phyloP scores from a whole-genome alignment of 805 yeast species.

The Saccharomyces cerevisiae region DNA sequence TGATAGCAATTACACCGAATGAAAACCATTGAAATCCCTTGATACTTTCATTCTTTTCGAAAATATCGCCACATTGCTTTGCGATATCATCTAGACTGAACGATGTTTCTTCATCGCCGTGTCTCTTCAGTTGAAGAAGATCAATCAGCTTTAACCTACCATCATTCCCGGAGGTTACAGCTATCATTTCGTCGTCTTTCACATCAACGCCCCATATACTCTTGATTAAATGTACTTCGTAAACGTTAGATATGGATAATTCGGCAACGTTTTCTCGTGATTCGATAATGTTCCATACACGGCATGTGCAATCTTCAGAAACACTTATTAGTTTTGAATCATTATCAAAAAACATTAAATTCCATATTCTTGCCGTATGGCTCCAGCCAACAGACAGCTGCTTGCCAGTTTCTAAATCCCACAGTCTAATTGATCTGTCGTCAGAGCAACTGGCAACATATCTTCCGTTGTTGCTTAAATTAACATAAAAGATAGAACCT shows the following conservation, averaged over 20 bases:
- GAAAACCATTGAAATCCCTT: conserved; percentile 50
- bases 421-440: conserved; percentile 78
- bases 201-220: conserved; percentile 79
- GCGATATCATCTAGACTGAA: conserved; percentile 32
- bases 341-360: conserved; percentile 46
- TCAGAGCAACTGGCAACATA: conserved; percentile 79
- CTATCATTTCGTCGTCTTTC: conserved; percentile 36
- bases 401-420: conserved; percentile 52
- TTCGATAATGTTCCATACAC: conserved; percentile 56
- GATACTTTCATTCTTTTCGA: conserved; percentile 45
- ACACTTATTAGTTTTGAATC: conserved; percentile 46
- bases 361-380: conserved; percentile 92
- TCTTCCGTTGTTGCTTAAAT: conserved; percentile 46
- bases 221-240: conserved; percentile 74
- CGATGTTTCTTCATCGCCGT: conserved; percentile 22
- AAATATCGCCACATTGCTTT: conserved; percentile 16
- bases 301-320: conserved; percentile 80
- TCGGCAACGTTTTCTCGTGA: conserved; percentile 8
- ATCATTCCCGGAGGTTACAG: conserved; percentile 91
- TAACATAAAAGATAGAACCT: conserved; percentile 85
- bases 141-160: conserved; percentile 68
- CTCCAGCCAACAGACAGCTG: conserved; percentile 87
- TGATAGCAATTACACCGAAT: conserved; percentile 41
- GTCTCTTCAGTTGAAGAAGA: conserved; percentile 30
- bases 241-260: conserved; percentile 31